Base-by-base conservation (phyloP, 108 stramenopile species). In the Phaeodactylum tricornutum region DNA sequence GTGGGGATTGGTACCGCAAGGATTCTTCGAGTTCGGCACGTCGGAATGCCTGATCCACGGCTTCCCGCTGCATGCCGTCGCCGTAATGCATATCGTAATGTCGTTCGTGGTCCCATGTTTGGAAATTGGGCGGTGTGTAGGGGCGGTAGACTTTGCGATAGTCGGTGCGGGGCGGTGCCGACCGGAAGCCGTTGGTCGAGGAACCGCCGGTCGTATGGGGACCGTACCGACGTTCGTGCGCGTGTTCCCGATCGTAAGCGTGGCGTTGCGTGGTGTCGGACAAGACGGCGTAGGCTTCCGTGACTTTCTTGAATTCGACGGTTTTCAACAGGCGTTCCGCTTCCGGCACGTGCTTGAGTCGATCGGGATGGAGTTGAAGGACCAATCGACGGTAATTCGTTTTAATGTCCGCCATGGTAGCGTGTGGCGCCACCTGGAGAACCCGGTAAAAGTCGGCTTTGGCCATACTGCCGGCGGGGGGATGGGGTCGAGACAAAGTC, bases 1-100 rank as follows among this genome's bases (percentile, higher is more conserved):
- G 43, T 1, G 87, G 87, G 46, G 75, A 78, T 58, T 71, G 64
- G 59, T 90, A 90, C 3, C 77, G 79, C 24, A 61, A 72, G 20
- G 67, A 74, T 32, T 45, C 62, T 20, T 64, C 41, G n/a, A 36
- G 47, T 42, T 84, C 60, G 8, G 77, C 77, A 24, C 81, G 60
- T 36, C 66, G 63, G 12, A 67, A 48, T 7, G 81, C 81, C 31
- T 61, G 45, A 52, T 74, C 75, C 0, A 91, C 66, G 16, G 77
- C 81, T 39, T 91, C 82, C 29, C 53, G 67, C 64, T 74, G 73
- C 71, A 86, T 80, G 7, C 88, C 88, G 38, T 81, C 67, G 28
- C 88, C 88, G 41, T 91, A 91, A 50, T 91, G 88, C 79, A 84
- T 81, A 43, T 91, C 87, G 29, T 64, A 83, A 60, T 86, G 84